Conservation (phyloP, 2,329 filamentous ascomycete genomes). For the Aspergillus fijiensis region DNA sequence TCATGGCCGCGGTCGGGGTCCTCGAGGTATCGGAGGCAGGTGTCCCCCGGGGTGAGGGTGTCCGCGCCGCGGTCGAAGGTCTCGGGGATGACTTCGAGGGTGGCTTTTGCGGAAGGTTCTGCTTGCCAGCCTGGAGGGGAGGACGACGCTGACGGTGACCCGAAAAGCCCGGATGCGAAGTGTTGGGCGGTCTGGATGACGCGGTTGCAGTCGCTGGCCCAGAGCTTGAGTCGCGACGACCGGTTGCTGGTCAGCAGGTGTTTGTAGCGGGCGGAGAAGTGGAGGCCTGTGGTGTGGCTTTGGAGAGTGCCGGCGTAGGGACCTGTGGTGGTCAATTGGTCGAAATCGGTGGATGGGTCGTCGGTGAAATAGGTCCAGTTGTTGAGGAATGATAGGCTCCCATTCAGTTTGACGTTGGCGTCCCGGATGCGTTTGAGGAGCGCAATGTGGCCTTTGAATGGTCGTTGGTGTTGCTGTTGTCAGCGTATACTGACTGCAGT, state of each 20-base stretch:
- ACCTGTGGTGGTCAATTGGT: conserved; percentile 56
- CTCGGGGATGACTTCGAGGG: conserved; percentile 56
- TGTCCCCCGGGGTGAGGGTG: conserved; percentile 57
- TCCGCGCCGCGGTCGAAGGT: conserved; percentile 50
- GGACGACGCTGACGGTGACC: conserved; percentile 27
- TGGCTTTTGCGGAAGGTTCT: conserved; percentile 28
- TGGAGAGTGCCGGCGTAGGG: conserved; percentile 57
- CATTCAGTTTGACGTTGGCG: conserved; percentile 44
- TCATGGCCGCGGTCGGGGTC: conserved; percentile 48
- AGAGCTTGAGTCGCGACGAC: conserved; percentile 45
- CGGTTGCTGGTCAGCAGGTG: conserved; percentile 42
- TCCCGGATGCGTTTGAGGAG: conserved; percentile 50
- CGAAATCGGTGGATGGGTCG: conserved; percentile 47
- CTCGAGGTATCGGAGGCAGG: conserved; percentile 40
- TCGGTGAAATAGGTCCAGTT: conserved; percentile 56
- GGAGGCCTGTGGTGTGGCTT: conserved; percentile 55
- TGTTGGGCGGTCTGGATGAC: conserved; percentile 58
- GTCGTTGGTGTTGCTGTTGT: neutral
- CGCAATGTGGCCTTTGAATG: conserved; percentile 45
- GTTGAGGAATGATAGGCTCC: conserved; percentile 56
- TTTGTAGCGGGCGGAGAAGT: conserved; percentile 54
- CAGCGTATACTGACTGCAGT: neutral
- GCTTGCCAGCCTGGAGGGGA: conserved; percentile 39
- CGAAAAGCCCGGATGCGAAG: conserved; percentile 58
- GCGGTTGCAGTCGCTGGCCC: conserved; percentile 55